Evolutionary conservation across 305 asterid species (phyloP), one percentile per base, ranked within the genome.

Genomic region (Petunia hybrid): DNA sequence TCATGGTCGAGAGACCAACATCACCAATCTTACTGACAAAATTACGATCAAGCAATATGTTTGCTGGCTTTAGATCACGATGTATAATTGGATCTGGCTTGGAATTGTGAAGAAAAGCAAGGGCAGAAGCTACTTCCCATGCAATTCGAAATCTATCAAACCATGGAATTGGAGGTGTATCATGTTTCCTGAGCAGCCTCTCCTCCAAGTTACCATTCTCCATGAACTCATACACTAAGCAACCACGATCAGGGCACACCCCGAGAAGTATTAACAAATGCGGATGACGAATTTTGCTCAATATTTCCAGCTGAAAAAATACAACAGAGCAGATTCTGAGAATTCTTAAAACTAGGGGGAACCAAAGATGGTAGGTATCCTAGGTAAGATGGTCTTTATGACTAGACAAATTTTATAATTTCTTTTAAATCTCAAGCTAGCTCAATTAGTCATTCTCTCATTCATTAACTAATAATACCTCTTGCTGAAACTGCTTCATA

Each of bases 61-160:
- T 95, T 73, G 92, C 97, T 9, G 98, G 99, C 87, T 95, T 95
- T 65, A 95, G 87, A 83, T 94, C 99, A 13, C 99, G 99, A 39
- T 95, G 99, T 42, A 95, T 83, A 76, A 95, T 91, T 13, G 91
- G 84, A 76, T 89, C 82, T 6, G 99, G 94, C 87, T 86, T 92
- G 51, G 97, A 77, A 51, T 85, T 87, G 85, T 95, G 99, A 51
- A 94, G 96, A 87, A 90, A 95, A 85, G 84, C 89, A 4, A 95
- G 95, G n/a, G 97, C 95, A n/a, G 98, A 95, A 62, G 97, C 97
- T 77, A 95, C 91, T 86, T 94, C 99, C 94, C 94, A 89, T 6
- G 98, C 97, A 61, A 95, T 94, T 80, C 96, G 88, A 82, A 84
- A 86, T 42, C 99, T 89, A 56, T 88, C 91, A 82, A 86, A 90